Percentiles rank a stretch among this genome's conserved stretches.
These are phyloP conservation scores for Clarireedia paspali DNA, from an alignment of 2,329 filamentous ascomycete species.

Conservation along the genomic window DNA sequence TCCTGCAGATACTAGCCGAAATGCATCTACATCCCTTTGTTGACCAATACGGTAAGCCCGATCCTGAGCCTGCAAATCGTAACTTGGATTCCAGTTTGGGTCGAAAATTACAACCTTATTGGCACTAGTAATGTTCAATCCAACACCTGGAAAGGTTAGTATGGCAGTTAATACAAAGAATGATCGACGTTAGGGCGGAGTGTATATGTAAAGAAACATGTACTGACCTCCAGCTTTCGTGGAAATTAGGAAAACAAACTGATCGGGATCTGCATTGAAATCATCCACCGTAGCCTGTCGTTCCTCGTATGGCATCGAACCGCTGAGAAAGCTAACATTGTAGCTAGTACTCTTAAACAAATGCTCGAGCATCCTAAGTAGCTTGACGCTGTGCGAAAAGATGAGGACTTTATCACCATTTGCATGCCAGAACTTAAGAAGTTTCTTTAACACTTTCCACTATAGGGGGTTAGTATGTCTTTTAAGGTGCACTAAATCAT, in stretches of 20 bases:
- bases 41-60: slow-evolving; percentile 95
- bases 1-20: slow-evolving; percentile 80
- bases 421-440: slow-evolving; percentile 82
- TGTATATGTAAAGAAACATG: background rate
- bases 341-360: slow-evolving; percentile 86
- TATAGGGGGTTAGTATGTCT: slow-evolving; percentile 9
- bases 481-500: background rate
- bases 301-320: slow-evolving; percentile 74
- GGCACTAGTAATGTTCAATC: slow-evolving; percentile 91
- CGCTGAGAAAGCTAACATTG: slow-evolving; percentile 85
- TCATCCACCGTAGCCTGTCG: slow-evolving; percentile 76
- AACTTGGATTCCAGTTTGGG: slow-evolving; percentile 94
- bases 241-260: slow-evolving; percentile 94
- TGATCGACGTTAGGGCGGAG: background rate
- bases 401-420: slow-evolving; percentile 92
- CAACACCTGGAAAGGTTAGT: slow-evolving; percentile 48
- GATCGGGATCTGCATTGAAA: slow-evolving; percentile 79
- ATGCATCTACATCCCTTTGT: slow-evolving; percentile 87
- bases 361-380: slow-evolving; percentile 76
- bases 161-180: background rate
- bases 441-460: slow-evolving; percentile 83
- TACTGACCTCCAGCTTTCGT: slow-evolving; percentile 68
- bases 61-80: slow-evolving; percentile 93
- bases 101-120: slow-evolving; percentile 98
- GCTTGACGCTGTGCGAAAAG: slow-evolving; percentile 84